These are phyloP conservation scores for Rugonectria rugulosa DNA, from an alignment of 2,329 filamentous ascomycete genomes.

Conservation along the genomic window DNA sequence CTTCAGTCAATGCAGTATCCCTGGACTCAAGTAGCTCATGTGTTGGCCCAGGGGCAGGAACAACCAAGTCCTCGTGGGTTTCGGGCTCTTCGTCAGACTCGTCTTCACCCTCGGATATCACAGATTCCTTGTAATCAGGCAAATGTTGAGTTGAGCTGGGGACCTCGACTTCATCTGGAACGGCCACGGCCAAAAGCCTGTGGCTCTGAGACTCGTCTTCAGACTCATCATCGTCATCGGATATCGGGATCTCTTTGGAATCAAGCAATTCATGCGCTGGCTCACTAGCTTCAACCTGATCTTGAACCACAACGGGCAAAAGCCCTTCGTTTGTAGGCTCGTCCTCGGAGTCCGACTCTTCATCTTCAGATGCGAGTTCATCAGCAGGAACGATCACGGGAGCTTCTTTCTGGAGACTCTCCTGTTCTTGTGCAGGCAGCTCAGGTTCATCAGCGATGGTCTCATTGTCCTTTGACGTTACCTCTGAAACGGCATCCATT, in stretches of 20 bases:
- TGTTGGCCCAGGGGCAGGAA: not conserved
- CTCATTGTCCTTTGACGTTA: not conserved
- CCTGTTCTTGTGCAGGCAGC: not conserved
- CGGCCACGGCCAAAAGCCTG: not conserved
- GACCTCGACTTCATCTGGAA: not conserved
- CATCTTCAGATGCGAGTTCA: not conserved
- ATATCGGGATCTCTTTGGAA: not conserved
- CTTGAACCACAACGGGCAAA: not conserved
- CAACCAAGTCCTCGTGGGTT: not conserved
- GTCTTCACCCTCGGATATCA: not conserved
- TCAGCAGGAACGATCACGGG: not conserved
- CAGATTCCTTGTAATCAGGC: not conserved
- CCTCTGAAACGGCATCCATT: not conserved
- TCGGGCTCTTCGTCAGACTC: not conserved
- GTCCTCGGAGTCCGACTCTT: not conserved
- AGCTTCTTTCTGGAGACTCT: not conserved
- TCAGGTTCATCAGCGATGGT: not conserved
- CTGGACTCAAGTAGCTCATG: too few species aligned
- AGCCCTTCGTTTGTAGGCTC: not conserved
- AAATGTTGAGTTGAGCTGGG: not conserved
- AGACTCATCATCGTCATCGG: not conserved
- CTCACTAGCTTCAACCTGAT: not conserved
- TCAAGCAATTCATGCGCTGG: not conserved
- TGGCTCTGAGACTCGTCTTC: not conserved
- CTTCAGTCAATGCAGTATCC: too few species aligned